Conservation (phyloP, 371 early-diverging fungal species). For the Mortierella polycephala region DNA sequence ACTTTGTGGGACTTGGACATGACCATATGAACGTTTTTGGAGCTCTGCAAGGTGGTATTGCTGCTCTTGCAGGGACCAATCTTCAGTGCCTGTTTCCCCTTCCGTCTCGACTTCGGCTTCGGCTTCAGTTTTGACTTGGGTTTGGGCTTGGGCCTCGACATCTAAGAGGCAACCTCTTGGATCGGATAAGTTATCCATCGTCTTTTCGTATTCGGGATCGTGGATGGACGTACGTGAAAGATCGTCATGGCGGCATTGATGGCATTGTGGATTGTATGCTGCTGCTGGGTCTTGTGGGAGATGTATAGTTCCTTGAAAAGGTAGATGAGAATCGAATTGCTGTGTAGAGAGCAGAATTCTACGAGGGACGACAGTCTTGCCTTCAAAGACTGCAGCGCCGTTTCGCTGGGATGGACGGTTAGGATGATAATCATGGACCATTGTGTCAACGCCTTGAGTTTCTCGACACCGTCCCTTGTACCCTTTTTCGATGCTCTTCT, state of each 20-base stretch:
- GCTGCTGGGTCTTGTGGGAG: neutral
- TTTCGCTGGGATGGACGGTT: slow-evolving; percentile 1
- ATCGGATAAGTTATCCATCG: slow-evolving; percentile 24
- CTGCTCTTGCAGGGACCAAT: no score
- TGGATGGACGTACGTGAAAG: neutral
- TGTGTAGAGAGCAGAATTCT: neutral
- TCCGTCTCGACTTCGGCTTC: neutral
- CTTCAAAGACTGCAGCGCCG: slow-evolving; percentile 49
- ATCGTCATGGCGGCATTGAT: neutral
- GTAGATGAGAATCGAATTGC: no score
- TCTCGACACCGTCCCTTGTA: neutral
- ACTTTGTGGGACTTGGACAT: no score
- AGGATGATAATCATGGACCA: no score
- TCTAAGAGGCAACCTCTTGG: slow-evolving; percentile 30
- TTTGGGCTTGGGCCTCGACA: slow-evolving; percentile 3
- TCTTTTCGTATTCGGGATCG: slow-evolving; percentile 4
- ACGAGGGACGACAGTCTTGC: slow-evolving; percentile 2
- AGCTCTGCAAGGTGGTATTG: no score
- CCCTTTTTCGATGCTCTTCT: neutral
- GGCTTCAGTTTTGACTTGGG: neutral
- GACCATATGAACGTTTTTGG: no score
- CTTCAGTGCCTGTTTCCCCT: neutral
- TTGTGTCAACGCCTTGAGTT: neutral
- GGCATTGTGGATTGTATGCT: neutral
- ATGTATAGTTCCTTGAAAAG: no score